Evolutionary conservation across 371 early-diverging fungal genomes (phyloP), one percentile per base, ranked within the genome.

Genomic region (Mucor sp.): DNA sequence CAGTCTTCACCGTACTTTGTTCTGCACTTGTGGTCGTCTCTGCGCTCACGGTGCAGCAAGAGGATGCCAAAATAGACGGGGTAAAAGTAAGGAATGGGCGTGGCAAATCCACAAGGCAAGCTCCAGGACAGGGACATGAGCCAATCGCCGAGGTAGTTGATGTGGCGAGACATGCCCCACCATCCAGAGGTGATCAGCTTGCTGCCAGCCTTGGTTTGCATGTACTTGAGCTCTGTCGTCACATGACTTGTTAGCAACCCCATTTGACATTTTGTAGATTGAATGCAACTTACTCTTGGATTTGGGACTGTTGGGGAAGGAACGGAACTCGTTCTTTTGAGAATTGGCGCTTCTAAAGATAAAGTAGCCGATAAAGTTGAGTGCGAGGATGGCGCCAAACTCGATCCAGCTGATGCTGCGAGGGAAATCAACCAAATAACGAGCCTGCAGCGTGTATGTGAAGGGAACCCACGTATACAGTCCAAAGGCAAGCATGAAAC

Each of bases 71-170:
- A 96, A 80, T 96, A 97, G 69, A 93, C 74, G 14, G 91, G 85
- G 78, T 97, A 97, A 81, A 96, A 96, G 87, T 95, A 98, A 15
- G 97, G 94, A 37, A 98, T 82, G 28, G 89, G 83, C 32, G 90
- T 83, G 60, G 78, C 85, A 53, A 75, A 80, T 6, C 85, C 85
- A 62, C 86, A 87, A 27, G 93, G 90, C 33, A 95, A 79, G 62
- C 92, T 92, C 90, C 92, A 94, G 0, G 94, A 81, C 55, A 94
- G 72, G 17, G 90, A 87, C 93, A 95, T 92, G 27, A 93, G 75
- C 91, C 93, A 92, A 75, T 96, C 96, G 35, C 92, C 94, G 58
- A 93, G 78, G 80, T 98, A 98, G 76, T 98, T 96, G 70, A 96
- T 92, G 68, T 98, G 94, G 48, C 96, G 84, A 11, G 96, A 92